Evolutionary conservation across 345 rosid genomes (phyloP), one percentile per base, ranked within the genome.

Genomic region (Clausena lansium): DNA sequence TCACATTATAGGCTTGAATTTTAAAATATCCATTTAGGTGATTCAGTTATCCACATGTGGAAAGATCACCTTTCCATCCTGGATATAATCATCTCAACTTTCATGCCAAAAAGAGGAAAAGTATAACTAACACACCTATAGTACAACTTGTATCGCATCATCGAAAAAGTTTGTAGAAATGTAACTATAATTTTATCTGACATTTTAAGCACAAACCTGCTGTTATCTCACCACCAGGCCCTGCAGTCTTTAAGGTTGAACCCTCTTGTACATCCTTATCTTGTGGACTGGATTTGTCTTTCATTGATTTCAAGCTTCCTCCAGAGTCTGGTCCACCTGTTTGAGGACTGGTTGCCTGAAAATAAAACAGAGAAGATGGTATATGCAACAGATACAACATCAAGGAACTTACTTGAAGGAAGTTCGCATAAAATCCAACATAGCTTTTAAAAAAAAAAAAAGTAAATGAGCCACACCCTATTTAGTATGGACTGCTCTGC

Each of bases 271-370:
- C 86, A 77, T 92, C 97, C 85, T 94, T 92, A 67, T 91, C 97
- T 84, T 86, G 88, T 72, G 81, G 86, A 76, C 80, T 81, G 33
- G 85, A 76, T 84, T 94, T 97, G 20, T 93, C 98, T 86, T 94
- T 97, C 91, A 89, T 80, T 54, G 93, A 83, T 85, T 94, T 97
- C 81, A 94, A 79, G 92, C 89, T 97, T 76, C 95, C 98, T 66
- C 94, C 97, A 79, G 92, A 79, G 76, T 81, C 82, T 70, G 87
- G 89, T 68, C 81, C 92, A 78, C 92, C 90, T 50, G 88, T 89
- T 77, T 85, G 98, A 85, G 98, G 99, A 87, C 98, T 93, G 57
- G 98, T 82, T 76, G 98, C 94, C 99, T 97, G 81, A 78, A 77
- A 62, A 41, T 50, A 59, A 74, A 70, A 79, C 70, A 76, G 47